Evolutionary conservation across 441 rosid species (phyloP).

Genomic region (Populus hybrid): DNA sequence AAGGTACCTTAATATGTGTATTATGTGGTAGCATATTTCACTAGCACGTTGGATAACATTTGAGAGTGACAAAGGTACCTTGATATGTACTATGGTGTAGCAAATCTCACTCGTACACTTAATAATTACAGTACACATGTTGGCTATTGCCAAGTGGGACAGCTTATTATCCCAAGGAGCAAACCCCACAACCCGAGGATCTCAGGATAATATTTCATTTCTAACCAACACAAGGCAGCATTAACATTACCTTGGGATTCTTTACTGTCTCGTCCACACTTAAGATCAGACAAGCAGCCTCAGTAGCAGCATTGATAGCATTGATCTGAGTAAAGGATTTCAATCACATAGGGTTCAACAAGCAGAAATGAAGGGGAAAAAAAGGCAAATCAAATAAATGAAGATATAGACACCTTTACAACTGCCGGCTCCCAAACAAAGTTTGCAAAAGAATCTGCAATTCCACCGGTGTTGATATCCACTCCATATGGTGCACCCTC

Average conservation of each 20-base stretch:
- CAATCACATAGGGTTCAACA: slow-evolving; percentile 8
- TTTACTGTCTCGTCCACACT: slow-evolving; percentile 98
- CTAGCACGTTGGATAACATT: not conserved
- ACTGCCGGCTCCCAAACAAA: slow-evolving; percentile 99
- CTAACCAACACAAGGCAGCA: not conserved
- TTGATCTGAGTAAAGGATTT: slow-evolving; percentile 55
- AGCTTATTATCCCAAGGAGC: no score
- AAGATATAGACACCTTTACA: slow-evolving; percentile 60
- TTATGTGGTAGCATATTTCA: not conserved
- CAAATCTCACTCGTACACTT: no score
- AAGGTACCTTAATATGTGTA: not conserved
- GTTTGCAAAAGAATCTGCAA: slow-evolving; percentile 88
- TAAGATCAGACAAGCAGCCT: slow-evolving; percentile 94
- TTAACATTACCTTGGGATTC: slow-evolving; percentile 82
- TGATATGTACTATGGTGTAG: no score
- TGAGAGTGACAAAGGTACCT: no score
- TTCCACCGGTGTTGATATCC: slow-evolving; percentile 95
- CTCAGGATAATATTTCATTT: no score
- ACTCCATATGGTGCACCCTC: slow-evolving; percentile 97
- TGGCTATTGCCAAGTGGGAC: no score
- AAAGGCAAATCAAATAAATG: not conserved
- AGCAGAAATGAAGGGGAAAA: not conserved
- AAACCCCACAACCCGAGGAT: no score
- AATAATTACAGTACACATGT: no score
- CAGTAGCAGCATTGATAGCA: slow-evolving; percentile 98